Percentiles rank a stretch among this genome's conserved stretches.
Evolutionary conservation across 257 asterid genomes (phyloP).

Genomic region (Ballota nigra): DNA sequence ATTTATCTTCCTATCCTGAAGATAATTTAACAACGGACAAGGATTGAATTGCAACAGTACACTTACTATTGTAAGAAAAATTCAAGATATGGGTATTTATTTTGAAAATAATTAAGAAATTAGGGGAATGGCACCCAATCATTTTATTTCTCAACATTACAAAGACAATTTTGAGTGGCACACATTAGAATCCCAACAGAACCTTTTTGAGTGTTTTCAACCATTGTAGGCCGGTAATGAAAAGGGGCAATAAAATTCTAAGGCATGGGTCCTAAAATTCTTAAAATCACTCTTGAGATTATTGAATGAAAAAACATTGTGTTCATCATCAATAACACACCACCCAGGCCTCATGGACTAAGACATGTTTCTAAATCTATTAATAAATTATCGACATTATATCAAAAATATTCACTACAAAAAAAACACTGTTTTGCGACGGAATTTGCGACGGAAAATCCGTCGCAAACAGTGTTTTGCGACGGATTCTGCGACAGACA

Average conservation of each 20-base stretch:
- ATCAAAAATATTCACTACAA: too few species aligned
- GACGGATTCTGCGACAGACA: too few species aligned
- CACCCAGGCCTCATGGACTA: conserved; percentile 21
- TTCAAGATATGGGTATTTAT: background rate
- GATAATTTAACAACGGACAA: background rate
- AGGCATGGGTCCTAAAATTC: conserved; percentile 22
- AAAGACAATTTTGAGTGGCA: conserved; percentile 15
- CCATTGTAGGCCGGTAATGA: conserved; percentile 15
- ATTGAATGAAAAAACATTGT: conserved; percentile 20
- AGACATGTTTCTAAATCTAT: background rate
- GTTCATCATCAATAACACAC: conserved; percentile 14
- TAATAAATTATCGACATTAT: too few species aligned
- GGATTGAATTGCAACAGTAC: background rate
- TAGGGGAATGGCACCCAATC: background rate
- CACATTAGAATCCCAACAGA: conserved; percentile 10
- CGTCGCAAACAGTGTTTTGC: too few species aligned
- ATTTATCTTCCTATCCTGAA: too few species aligned
- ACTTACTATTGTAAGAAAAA: background rate
- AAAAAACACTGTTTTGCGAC: too few species aligned
- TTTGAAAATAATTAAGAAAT: too few species aligned
- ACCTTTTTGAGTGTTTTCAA: background rate
- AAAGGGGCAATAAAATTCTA: background rate
- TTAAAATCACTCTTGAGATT: conserved; percentile 18
- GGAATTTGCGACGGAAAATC: too few species aligned
- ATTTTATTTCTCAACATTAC: background rate